Base-by-base conservation (phyloP, 1,284 basidiomycete species). In the Pseudozyma hubeiensis region DNA sequence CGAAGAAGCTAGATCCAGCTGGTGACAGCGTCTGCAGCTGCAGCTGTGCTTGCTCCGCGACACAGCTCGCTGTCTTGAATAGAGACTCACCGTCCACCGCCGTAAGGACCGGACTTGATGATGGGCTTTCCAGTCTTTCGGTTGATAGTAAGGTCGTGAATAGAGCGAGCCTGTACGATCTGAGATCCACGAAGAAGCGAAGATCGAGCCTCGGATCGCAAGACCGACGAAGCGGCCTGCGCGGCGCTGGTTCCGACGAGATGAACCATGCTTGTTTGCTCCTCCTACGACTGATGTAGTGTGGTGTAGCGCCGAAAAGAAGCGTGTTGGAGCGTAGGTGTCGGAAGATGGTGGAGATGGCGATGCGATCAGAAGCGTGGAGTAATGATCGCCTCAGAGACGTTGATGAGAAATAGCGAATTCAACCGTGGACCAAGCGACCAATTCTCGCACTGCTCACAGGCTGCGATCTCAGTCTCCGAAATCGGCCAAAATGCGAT, bases 131-230 rank as follows among this genome's bases (percentile, higher is more conserved):
- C 82, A 0, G 82, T 84, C 69, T 78, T 79, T 48, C 79, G 73
- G 66, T 83, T 82, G 71, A 84, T 81, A 31, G 71, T 69, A 13
- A 84, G 70, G 47, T 84, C 82, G 69, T 84, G 82, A 33, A 75
- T 31, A 64, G 55, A 60, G 44, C 72, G 72, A 49, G 72, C 63
- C 66, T 75, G 72, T 10, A 60, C 56, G 33, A 53, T 31, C 54
- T 61, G 65, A 44, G 65, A 57, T 39, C 65, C 65, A 43, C 70
- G 70, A 58, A 73, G 64, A 53, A 74, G 52, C 40, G 62, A 57
- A 43, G 65, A 56, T 33, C 71, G 62, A 50, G 59, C 71, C 53
- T 73, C 70, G 34, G 61, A 58, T 34, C 70, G 70, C 53, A 74
- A 40, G 37, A 57, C 57, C 54, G 70, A 62, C 33, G 56, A 53